These are phyloP conservation scores for Coemansia asiatica DNA, from an alignment of 192 early-diverging fungal species.

Conservation along the genomic window DNA sequence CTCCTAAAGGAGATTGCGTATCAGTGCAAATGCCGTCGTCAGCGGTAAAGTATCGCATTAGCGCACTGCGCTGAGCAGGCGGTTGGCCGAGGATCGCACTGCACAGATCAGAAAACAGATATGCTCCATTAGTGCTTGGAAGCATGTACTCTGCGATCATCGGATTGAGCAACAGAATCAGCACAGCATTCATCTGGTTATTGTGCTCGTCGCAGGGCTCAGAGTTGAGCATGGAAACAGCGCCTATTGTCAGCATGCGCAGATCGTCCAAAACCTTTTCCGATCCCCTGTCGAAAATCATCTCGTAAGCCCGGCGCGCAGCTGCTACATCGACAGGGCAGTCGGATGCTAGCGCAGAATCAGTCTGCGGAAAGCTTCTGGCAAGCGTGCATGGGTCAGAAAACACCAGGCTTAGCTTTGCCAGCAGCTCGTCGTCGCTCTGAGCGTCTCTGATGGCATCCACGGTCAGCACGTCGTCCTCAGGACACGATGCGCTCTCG, in stretches of 20 bases:
- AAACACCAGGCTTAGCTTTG: constrained; percentile 37
- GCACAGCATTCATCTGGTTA: constrained; percentile 42
- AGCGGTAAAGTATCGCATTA: constrained; percentile 43
- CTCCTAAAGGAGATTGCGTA: no score
- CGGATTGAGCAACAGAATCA: constrained; percentile 49
- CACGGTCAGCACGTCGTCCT: constrained; percentile 26
- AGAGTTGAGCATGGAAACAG: constrained; percentile 30
- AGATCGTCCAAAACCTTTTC: constrained; percentile 26
- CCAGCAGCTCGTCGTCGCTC: constrained; percentile 27
- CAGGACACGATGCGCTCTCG: neutral
- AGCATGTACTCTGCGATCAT: constrained; percentile 33
- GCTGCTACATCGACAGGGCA: constrained; percentile 51
- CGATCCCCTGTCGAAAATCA: constrained; percentile 14
- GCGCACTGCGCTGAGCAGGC: constrained; percentile 17
- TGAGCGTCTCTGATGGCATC: constrained; percentile 17
- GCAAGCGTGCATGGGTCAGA: constrained; percentile 50
- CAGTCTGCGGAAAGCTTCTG: constrained; percentile 45
- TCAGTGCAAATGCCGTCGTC: neutral
- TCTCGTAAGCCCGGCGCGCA: constrained; percentile 33
- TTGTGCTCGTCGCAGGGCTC: constrained; percentile 52
- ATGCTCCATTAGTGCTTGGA: constrained; percentile 20
- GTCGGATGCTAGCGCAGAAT: constrained; percentile 17
- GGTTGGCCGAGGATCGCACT: constrained; percentile 34
- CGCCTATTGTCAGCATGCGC: constrained; percentile 26
- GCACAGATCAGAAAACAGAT: constrained; percentile 49